These are phyloP conservation scores for Candida andamanensis DNA, from an alignment of 805 yeast species.

Conservation along the genomic window DNA sequence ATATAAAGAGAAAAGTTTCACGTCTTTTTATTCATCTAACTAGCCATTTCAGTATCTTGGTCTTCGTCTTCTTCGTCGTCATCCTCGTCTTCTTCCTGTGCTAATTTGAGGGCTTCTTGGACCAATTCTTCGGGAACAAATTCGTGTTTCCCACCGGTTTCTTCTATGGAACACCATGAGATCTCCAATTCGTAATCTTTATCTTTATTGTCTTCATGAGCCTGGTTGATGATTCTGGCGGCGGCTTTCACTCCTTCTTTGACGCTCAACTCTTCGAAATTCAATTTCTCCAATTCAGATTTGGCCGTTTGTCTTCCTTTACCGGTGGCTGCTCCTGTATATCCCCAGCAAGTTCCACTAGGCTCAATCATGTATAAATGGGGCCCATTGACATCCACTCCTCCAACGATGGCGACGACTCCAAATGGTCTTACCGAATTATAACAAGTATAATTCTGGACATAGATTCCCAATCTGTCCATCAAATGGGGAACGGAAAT, in stretches of 20 bases:
- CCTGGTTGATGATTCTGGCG: slow-evolving; percentile 85
- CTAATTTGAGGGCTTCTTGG: slow-evolving; percentile 77
- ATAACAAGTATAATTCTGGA: slow-evolving; percentile 92
- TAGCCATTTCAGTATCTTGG: slow-evolving; percentile 10
- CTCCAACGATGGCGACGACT: slow-evolving; percentile 86
- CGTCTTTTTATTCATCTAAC: not conserved
- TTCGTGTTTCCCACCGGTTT: slow-evolving; percentile 76
- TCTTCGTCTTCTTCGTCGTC: slow-evolving; percentile 42
- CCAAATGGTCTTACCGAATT: slow-evolving; percentile 98
- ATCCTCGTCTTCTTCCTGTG: slow-evolving; percentile 79
- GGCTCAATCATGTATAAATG: slow-evolving; percentile 97
- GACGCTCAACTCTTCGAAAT: slow-evolving; percentile 61
- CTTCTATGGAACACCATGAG: slow-evolving; percentile 76
- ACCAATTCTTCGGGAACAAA: slow-evolving; percentile 75
- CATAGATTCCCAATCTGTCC: slow-evolving; percentile 84
- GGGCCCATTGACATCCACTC: slow-evolving; percentile 84
- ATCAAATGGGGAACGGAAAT: slow-evolving; percentile 78
- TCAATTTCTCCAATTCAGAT: slow-evolving; percentile 89
- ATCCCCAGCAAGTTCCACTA: slow-evolving; percentile 97
- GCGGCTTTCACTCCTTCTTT: slow-evolving; percentile 89
- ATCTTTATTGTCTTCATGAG: slow-evolving; percentile 97
- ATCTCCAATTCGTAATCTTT: slow-evolving; percentile 94
- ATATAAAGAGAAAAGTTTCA: too few relatives aligned
- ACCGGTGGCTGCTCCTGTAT: slow-evolving; percentile 95
- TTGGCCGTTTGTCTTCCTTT: slow-evolving; percentile 98